Conservation (phyloP, 225 moss, liverwort and hornwort species). For the Polytrichum formosum region DNA sequence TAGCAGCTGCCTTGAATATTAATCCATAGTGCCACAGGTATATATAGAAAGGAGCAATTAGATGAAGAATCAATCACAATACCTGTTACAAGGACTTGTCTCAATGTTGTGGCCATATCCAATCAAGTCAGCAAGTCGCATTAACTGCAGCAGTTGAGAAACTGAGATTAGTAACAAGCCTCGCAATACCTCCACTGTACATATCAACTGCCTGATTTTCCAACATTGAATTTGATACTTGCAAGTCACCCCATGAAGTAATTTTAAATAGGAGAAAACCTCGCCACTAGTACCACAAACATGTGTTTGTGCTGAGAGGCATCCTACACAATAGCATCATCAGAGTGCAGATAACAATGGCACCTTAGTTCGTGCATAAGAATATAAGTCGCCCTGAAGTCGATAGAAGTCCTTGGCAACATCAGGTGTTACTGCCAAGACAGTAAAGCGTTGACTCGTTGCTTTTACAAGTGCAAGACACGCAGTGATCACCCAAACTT, state of each 20-base stretch:
- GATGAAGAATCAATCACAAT: constrained; percentile 3
- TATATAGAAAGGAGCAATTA: too few species aligned
- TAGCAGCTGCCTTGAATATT: too few species aligned
- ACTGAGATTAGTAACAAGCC: neutral
- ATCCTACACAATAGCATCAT: neutral
- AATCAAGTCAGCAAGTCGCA: constrained; percentile 63
- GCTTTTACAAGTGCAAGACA: constrained; percentile 54
- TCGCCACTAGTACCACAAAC: neutral
- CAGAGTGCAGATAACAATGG: neutral
- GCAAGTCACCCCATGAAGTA: constrained; percentile 2
- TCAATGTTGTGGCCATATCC: constrained; percentile 59
- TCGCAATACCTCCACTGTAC: neutral
- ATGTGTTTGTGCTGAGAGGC: neutral
- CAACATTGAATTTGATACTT: neutral
- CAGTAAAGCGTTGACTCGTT: constrained; percentile 42
- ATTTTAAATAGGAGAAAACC: neutral
- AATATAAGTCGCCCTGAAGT: constrained; percentile 55
- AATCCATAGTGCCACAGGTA: too few species aligned
- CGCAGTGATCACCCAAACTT: constrained; percentile 65
- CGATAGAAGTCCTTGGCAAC: constrained; percentile 64
- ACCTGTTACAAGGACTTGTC: constrained; percentile 70
- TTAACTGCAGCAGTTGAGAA: constrained; percentile 33
- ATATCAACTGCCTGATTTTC: neutral
- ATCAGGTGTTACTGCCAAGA: constrained; percentile 40
- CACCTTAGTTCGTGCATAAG: constrained; percentile 67